phyloP scores from a whole-genome alignment of 305 asterid genomes.

The Rubia occidens region DNA sequence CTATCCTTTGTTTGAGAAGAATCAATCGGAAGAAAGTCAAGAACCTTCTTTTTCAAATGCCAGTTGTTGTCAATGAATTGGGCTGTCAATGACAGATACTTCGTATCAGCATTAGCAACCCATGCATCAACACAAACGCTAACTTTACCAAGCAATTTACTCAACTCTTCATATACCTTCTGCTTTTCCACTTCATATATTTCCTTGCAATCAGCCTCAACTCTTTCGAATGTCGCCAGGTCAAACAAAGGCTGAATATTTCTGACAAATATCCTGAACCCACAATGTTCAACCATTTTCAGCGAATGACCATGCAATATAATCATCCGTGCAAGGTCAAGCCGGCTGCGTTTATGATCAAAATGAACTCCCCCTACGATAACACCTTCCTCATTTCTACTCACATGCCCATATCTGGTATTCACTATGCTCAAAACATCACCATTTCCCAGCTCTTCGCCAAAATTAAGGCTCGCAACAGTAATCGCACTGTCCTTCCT shows the following conservation, averaged over 20 bases:
- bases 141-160: constrained; percentile 68
- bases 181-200: constrained; percentile 66
- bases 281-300: constrained; percentile 76
- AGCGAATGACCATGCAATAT: constrained; percentile 77
- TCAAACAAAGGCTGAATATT: constrained; percentile 86
- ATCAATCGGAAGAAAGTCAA: constrained; percentile 52
- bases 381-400: constrained; percentile 26
- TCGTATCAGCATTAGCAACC: constrained; percentile 44
- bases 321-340: constrained; percentile 85
- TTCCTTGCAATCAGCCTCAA: constrained; percentile 72
- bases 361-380: constrained; percentile 35
- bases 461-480: constrained; percentile 35
- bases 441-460: constrained; percentile 33
- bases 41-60: constrained; percentile 63
- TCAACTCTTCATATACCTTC: constrained; percentile 68
- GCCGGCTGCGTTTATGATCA: constrained; percentile 54
- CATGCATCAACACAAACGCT: constrained; percentile 78
- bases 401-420: constrained; percentile 32
- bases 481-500: constrained; percentile 53
- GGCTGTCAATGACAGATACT: constrained; percentile 68
- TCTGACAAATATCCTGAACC: constrained; percentile 65
- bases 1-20: constrained; percentile 13
- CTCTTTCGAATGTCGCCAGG: constrained; percentile 40
- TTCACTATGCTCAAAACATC: constrained; percentile 51
- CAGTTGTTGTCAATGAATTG: constrained; percentile 71